A percentile compares a stretch with the other conserved stretches of the same genome.
phyloP scores from a whole-genome alignment of 2,329 filamentous ascomycete genomes.

The Incumbomyces lentus region DNA sequence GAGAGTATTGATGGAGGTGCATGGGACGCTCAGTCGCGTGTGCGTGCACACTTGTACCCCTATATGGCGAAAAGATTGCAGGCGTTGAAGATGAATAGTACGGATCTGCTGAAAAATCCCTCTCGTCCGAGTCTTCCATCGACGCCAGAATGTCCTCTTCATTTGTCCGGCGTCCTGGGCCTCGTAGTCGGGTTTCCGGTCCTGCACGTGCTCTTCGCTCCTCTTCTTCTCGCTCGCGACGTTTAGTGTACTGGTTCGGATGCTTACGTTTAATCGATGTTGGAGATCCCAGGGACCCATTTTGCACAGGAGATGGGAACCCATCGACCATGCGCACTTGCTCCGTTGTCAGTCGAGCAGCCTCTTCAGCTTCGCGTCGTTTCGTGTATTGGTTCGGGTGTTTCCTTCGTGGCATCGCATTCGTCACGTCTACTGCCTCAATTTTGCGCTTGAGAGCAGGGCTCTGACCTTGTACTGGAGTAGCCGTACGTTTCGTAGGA shows the following conservation, averaged over 20 bases:
- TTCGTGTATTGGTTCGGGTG: conserved; percentile 18
- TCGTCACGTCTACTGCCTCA: neutral
- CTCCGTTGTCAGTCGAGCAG: conserved; percentile 3
- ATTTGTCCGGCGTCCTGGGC: neutral
- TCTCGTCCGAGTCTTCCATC: neutral
- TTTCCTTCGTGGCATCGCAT: conserved; percentile 7
- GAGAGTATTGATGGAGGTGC: conserved; percentile 16
- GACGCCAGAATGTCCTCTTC: neutral
- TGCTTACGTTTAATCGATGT: conserved; percentile 1
- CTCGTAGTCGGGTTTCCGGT: neutral
- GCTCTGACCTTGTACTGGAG: conserved; percentile 5
- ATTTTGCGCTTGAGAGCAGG: conserved; percentile 6
- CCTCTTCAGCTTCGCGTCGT: conserved; percentile 14
- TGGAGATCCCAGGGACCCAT: neutral
- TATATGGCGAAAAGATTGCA: neutral
- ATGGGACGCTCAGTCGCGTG: neutral
- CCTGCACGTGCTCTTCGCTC: neutral
- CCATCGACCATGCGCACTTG: neutral
- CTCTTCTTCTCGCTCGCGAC: conserved; percentile 2
- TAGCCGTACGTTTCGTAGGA: conserved; percentile 10
- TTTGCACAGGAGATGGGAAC: neutral
- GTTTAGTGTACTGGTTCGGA: conserved; percentile 6
- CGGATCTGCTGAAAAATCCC: neutral
- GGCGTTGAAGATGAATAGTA: neutral
- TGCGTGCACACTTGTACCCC: neutral